These are phyloP conservation scores for Leishmania arabica DNA, from an alignment of 208 protist species.

Conservation along the genomic window DNA sequence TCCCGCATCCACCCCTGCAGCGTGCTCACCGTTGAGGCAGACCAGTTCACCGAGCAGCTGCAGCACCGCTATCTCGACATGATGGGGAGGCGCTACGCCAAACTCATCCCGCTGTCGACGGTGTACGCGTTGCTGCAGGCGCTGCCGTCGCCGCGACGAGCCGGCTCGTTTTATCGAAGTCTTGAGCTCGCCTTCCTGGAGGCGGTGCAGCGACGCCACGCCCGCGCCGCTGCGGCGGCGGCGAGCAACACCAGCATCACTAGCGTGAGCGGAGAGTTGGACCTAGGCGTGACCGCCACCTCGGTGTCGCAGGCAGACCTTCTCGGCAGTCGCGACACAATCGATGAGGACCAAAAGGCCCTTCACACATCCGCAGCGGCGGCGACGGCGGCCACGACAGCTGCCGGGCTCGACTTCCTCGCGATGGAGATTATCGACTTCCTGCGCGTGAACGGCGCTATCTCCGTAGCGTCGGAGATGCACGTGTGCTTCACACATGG, in stretches of 20 bases:
- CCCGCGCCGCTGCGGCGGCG: constrained; percentile 23
- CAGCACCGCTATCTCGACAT: constrained; percentile 48
- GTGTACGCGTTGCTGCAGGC: constrained; percentile 45
- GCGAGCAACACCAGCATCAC: constrained; percentile 6
- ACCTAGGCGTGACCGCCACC: background rate
- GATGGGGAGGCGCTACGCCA: constrained; percentile 46
- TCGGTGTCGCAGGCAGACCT: background rate
- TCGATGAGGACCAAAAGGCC: constrained; percentile 10
- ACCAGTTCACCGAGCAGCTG: constrained; percentile 45
- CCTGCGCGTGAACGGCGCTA: constrained; percentile 48
- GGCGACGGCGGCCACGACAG: constrained; percentile 23
- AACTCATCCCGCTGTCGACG: constrained; percentile 59
- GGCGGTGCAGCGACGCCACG: constrained; percentile 36
- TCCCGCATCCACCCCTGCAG: constrained; percentile 61
- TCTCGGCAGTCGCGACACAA: constrained; percentile 5
- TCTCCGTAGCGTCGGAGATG: constrained; percentile 60
- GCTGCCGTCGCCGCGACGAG: constrained; percentile 54
- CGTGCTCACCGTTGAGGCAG: constrained; percentile 51
- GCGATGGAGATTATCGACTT: constrained; percentile 79
- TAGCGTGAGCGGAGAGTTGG: background rate
- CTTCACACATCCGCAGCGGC: constrained; percentile 1
- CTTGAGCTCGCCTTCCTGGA: constrained; percentile 55
- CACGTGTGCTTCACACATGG: constrained; percentile 72
- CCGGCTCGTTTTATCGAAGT: constrained; percentile 68
- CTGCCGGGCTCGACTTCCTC: constrained; percentile 48